Percentiles rank a stretch among this genome's conserved stretches.
Evolutionary conservation across 2,329 filamentous ascomycete species (phyloP).

Genomic region (Stromatinia cepivora): DNA sequence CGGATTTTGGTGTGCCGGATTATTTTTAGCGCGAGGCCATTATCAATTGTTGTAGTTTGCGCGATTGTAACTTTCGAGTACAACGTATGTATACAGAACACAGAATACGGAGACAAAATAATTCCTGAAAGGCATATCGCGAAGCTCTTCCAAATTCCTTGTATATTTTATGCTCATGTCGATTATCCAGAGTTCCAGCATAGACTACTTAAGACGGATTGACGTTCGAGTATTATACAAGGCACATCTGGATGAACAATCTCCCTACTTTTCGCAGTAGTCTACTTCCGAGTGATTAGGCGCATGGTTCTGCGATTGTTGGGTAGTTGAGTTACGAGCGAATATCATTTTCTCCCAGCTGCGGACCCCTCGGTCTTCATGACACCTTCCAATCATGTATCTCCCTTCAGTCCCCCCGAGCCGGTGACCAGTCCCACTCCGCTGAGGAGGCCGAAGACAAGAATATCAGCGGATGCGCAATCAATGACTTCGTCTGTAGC

Average conservation of each 20-base stretch:
- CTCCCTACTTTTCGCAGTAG: background rate
- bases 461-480: constrained; percentile 52
- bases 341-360: constrained; percentile 18
- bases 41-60: background rate
- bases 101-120: background rate
- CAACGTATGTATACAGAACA: background rate
- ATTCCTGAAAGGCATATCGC: background rate
- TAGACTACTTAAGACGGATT: constrained; percentile 19
- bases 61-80: constrained; percentile 1
- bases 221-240: constrained; percentile 8
- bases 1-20: background rate
- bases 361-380: constrained; percentile 50
- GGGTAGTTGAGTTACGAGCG: constrained; percentile 42
- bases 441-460: constrained; percentile 60
- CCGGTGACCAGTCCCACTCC: constrained; percentile 51
- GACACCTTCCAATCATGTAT: constrained; percentile 66
- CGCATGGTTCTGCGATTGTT: constrained; percentile 47
- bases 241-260: constrained; percentile 21
- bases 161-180: constrained; percentile 30
- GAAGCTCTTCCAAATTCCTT: background rate
- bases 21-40: constrained; percentile 21
- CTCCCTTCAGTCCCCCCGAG: constrained; percentile 60
- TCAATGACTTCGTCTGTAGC: constrained; percentile 51
- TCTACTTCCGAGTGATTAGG: constrained; percentile 17
- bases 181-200: constrained; percentile 18